These are phyloP conservation scores for Lanmaoa rubissima DNA, from an alignment of 768 basidiomycete genomes.

Conservation along the genomic window DNA sequence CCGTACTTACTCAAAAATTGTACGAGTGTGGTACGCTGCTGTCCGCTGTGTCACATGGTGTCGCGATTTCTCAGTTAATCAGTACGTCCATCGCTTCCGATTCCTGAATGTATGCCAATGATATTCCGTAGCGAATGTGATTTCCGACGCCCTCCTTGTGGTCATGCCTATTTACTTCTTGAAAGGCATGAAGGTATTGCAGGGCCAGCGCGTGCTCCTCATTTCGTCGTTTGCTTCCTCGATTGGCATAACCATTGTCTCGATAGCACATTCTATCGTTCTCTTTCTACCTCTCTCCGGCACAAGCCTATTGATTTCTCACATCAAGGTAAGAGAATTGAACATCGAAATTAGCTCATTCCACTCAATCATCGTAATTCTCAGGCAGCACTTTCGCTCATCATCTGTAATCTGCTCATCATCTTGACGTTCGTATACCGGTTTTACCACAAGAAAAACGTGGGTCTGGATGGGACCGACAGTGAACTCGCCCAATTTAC, in stretches of 20 bases:
- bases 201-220: slow-evolving; percentile 13
- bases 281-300: slow-evolving; percentile 8
- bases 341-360: background rate
- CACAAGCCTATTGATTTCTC: slow-evolving; percentile 4
- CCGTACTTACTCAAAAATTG: background rate
- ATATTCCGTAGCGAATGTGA: slow-evolving; percentile 14
- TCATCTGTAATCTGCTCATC: slow-evolving; percentile 24
- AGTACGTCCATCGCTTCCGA: slow-evolving; percentile 3
- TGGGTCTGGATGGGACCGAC: background rate
- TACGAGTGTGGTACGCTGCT: background rate
- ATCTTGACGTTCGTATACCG: slow-evolving; percentile 15
- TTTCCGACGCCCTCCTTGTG: slow-evolving; percentile 21
- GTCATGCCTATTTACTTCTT: slow-evolving; percentile 14
- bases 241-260: slow-evolving; percentile 20
- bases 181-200: slow-evolving; percentile 11
- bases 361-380: background rate
- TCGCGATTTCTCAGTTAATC: slow-evolving; percentile 12
- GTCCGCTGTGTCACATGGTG: background rate
- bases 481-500: slow-evolving; percentile 14
- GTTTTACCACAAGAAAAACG: slow-evolving; percentile 7
- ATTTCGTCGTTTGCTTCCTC: slow-evolving; percentile 21
- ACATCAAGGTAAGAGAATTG: slow-evolving; percentile 20
- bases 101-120: background rate
- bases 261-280: slow-evolving; percentile 8
- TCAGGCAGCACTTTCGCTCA: slow-evolving; percentile 20